Evolutionary conservation across 108 stramenopile species (phyloP).

Genomic region (Cylindrotheca fusiformis): DNA sequence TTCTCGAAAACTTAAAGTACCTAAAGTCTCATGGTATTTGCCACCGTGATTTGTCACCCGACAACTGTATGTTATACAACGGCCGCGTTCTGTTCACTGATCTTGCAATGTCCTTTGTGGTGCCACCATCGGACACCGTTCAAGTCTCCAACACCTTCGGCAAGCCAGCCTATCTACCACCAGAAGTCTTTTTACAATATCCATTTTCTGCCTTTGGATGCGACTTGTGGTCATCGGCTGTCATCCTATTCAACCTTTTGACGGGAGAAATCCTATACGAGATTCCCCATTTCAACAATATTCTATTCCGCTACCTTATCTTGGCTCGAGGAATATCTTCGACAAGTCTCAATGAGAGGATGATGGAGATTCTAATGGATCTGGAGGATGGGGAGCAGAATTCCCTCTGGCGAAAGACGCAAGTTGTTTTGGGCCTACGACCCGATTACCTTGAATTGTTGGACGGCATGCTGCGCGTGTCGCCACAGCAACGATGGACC

Average conservation of each 20-base stretch:
- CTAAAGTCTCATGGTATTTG: slow-evolving; percentile 38
- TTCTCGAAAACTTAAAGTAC: slow-evolving; percentile 44
- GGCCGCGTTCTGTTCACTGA: slow-evolving; percentile 55
- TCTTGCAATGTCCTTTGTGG: slow-evolving; percentile 71
- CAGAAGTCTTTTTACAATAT: slow-evolving; percentile 49
- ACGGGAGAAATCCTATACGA: slow-evolving; percentile 50
- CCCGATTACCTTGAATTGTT: slow-evolving; percentile 29
- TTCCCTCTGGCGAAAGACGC: slow-evolving; percentile 13
- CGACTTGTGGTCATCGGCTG: slow-evolving; percentile 83
- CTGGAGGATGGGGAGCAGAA: slow-evolving; percentile 6
- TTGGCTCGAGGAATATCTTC: slow-evolving; percentile 30
- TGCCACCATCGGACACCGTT: slow-evolving; percentile 33
- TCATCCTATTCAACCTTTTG: slow-evolving; percentile 80
- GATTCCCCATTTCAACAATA: slow-evolving; percentile 15
- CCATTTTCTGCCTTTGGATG: slow-evolving; percentile 65
- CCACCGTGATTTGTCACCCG: slow-evolving; percentile 66
- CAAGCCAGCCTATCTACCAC: slow-evolving; percentile 64
- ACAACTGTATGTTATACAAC: slow-evolving; percentile 62
- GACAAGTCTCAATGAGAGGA: slow-evolving; percentile 34
- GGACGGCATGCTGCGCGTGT: slow-evolving; percentile 26
- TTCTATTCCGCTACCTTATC: slow-evolving; percentile 39
- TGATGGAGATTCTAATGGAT: slow-evolving; percentile 32
- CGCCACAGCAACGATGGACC: slow-evolving; percentile 40
- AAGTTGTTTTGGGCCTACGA: slow-evolving; percentile 23
- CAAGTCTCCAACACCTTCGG: slow-evolving; percentile 48